Percentiles rank a stretch among this genome's conserved stretches.
Conservation (phyloP, 805 yeast genomes). For the Wickerhamiella galacta region DNA sequence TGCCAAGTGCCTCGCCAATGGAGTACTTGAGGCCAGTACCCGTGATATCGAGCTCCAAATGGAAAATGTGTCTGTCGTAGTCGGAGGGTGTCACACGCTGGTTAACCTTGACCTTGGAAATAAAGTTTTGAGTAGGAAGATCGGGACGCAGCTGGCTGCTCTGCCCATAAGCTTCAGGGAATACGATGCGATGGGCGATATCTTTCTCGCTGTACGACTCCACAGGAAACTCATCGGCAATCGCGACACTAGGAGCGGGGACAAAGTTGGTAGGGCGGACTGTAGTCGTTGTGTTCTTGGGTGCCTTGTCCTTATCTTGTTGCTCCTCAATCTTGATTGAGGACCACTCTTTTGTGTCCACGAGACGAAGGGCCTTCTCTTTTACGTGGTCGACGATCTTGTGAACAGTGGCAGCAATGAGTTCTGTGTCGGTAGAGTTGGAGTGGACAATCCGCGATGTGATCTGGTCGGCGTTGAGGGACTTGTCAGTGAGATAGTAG, state of each 20-base stretch:
- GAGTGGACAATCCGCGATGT: slow-evolving; percentile 68
- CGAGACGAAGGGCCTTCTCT: slow-evolving; percentile 18
- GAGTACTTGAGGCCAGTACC: slow-evolving; percentile 85
- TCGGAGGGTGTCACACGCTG: slow-evolving; percentile 78
- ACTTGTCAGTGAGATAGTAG: slow-evolving; percentile 57
- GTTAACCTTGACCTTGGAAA: slow-evolving; percentile 82
- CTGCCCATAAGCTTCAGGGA: slow-evolving; percentile 61
- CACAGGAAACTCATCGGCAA: slow-evolving; percentile 25
- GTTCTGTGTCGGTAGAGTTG: slow-evolving; percentile 67
- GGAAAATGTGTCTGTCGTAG: slow-evolving; percentile 90
- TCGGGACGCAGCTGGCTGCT: slow-evolving; percentile 67
- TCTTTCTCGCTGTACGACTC: slow-evolving; percentile 31
- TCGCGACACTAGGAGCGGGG: slow-evolving; percentile 20
- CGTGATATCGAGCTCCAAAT: slow-evolving; percentile 79
- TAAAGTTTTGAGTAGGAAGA: slow-evolving; percentile 63
- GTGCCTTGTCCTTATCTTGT: slow-evolving; percentile 7
- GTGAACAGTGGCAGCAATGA: slow-evolving; percentile 39
- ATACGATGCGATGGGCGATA: slow-evolving; percentile 53
- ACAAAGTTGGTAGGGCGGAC: slow-evolving; percentile 17
- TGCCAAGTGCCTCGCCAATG: slow-evolving; percentile 93
- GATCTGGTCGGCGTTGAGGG: slow-evolving; percentile 38
- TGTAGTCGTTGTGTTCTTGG: slow-evolving; percentile 14
- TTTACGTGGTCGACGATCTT: slow-evolving; percentile 19
- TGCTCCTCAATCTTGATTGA: slow-evolving; percentile 13
- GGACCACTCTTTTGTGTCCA: slow-evolving; percentile 27